Base-by-base conservation (phyloP, 1,284 basidiomycete genomes). In the Puccinia hordei region DNA sequence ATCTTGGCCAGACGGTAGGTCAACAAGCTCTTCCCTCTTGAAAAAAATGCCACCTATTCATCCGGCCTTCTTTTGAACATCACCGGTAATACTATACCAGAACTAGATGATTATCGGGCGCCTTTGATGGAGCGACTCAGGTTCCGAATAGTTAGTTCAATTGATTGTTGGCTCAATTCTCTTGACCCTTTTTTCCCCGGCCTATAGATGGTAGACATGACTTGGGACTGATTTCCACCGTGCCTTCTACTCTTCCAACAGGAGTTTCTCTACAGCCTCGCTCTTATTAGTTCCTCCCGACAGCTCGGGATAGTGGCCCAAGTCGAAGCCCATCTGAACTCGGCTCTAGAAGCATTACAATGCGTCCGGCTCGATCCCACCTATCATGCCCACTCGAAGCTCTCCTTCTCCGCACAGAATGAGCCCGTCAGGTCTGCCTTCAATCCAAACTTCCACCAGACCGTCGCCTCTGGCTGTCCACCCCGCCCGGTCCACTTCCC, bases 241-340 rank as follows among this genome's bases (percentile, higher is more conserved):
- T 41, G 49, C 15, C n/a, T 5, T 73, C 17, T 4, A 44, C 8
- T 57, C 13, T 1, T 57, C 35, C 30, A 41, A 30, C 41, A 79
- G 77, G 77, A 71, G 35, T 79, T 59, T 51, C 77, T 79, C n/a
- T 79, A 79, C 30, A 71, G 66, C n/a, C 51, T 79, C 15, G 77
- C 68, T 30, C 63, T 55, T 24, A 24, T 69, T 9, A 77, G 49
- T 46, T 77, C 46, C 22, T 77, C 75, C 24, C 75, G 51, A n/a
- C 46, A 51, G 12, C 2, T 41, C 13, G 38, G 10, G 9, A 69
- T 30, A 2, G 19, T 77, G 13, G 24, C 27, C 6, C 49, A 41
- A 35, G 44, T 69, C 24, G 55, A 77, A 69, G 41, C 44, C 41
- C 75, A 77, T 46, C 65, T 77, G 0, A 19, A 55, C 19, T 77